These are phyloP conservation scores for Volvariella volvacea DNA, from an alignment of 1,284 basidiomycete species.

Conservation along the genomic window DNA sequence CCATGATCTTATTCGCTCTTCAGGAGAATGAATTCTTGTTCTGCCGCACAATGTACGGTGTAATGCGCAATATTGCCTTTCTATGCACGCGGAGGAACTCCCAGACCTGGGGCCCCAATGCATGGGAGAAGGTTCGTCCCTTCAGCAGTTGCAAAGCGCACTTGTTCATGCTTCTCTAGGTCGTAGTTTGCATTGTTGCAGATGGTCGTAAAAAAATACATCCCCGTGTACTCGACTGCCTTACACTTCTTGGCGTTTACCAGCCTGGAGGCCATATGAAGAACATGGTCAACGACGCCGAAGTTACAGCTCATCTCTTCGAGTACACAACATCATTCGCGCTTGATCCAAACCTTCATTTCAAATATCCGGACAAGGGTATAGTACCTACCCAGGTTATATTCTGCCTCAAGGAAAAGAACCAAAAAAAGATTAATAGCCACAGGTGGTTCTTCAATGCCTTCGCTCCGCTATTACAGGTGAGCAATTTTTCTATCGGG, in stretches of 20 bases:
- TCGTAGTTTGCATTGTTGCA: conserved; percentile 93
- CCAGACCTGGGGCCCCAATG: conserved; percentile 92
- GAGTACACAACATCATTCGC: conserved; percentile 94
- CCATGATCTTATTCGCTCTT: neutral
- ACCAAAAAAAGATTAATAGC: conserved; percentile 94
- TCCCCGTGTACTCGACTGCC: conserved; percentile 89
- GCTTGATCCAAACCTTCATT: conserved; percentile 83
- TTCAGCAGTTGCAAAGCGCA: neutral
- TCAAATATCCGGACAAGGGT: conserved; percentile 94
- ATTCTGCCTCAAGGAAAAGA: conserved; percentile 92
- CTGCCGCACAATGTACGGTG: conserved; percentile 91
- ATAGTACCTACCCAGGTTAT: conserved; percentile 91
- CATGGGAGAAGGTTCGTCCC: conserved; percentile 84
- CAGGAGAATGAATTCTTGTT: conserved; percentile 95
- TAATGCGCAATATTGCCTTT: conserved; percentile 90
- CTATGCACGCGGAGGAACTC: conserved; percentile 92
- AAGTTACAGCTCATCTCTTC: conserved; percentile 91
- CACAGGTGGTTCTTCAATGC: conserved; percentile 97
- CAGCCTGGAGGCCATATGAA: conserved; percentile 83
- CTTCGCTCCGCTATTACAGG: conserved; percentile 70
- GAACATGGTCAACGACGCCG: conserved; percentile 81
- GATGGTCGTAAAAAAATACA: conserved; percentile 92
- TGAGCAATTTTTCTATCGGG: conserved; percentile 22
- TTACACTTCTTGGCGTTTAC: conserved; percentile 76
- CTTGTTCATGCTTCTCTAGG: conserved; percentile 34